These are phyloP conservation scores for Kodamaea nitidulidarum DNA, from an alignment of 805 yeast species.

Conservation along the genomic window DNA sequence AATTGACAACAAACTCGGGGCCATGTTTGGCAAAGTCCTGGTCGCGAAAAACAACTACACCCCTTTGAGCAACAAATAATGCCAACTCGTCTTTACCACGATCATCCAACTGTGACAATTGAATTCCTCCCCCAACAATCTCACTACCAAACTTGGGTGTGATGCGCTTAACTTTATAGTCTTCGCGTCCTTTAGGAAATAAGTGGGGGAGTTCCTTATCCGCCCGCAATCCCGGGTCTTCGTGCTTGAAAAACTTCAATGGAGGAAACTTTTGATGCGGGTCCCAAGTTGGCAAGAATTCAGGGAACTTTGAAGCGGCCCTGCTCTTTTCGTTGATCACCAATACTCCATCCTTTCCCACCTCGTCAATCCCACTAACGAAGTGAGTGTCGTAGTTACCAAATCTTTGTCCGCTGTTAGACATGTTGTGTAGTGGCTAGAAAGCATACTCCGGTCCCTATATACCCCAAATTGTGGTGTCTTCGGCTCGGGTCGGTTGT, in stretches of 20 bases:
- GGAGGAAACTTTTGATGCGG: conserved; percentile 52
- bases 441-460: too few species aligned
- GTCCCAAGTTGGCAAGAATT: conserved; percentile 67
- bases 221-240: conserved; percentile 66
- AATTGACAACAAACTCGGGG: conserved; percentile 47
- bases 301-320: conserved; percentile 40
- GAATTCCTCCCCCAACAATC: conserved; percentile 46
- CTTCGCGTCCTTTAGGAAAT: conserved; percentile 36
- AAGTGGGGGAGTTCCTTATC: conserved; percentile 53
- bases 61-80: conserved; percentile 61
- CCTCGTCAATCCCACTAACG: conserved; percentile 47
- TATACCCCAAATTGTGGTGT: conserved; percentile 3
- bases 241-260: conserved; percentile 50
- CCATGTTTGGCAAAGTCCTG: conserved; percentile 58
- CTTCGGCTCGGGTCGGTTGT: conserved; percentile 7
- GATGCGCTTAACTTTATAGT: conserved; percentile 34
- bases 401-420: conserved; percentile 13
- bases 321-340: conserved; percentile 41
- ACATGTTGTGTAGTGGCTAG: too few species aligned
- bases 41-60: conserved; percentile 62
- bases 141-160: conserved; percentile 73
- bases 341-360: conserved; percentile 45
- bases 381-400: conserved; percentile 47
- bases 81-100: conserved; percentile 68
- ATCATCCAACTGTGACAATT: conserved; percentile 49